phyloP scores from a whole-genome alignment of 2,329 filamentous ascomycete species.

The Diaporthe australafricana region DNA sequence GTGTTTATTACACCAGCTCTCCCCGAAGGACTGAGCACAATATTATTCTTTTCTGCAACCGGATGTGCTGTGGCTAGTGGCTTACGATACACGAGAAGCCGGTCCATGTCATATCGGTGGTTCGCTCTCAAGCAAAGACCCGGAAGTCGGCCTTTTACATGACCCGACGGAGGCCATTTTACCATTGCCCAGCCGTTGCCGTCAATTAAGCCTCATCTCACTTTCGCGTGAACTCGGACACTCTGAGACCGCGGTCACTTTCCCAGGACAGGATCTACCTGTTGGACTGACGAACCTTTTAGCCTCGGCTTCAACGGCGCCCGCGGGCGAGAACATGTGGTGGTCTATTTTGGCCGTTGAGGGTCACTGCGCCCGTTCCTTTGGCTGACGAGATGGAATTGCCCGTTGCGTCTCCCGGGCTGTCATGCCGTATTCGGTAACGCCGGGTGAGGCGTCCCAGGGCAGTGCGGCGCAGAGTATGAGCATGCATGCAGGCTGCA shows the following conservation, averaged over 20 bases:
- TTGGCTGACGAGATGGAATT: neutral
- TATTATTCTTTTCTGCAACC: too few species aligned
- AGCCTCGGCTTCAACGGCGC: neutral
- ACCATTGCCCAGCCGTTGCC: neutral
- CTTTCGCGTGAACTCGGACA: neutral
- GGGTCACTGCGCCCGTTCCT: neutral
- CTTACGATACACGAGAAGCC: neutral
- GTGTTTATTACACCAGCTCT: neutral
- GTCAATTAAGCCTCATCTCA: neutral
- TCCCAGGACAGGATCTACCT: neutral
- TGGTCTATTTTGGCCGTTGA: neutral
- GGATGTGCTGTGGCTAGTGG: neutral
- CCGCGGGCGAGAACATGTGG: neutral
- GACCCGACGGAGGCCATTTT: neutral
- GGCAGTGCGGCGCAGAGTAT: neutral
- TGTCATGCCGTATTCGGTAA: neutral
- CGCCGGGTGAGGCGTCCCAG: neutral
- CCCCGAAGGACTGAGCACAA: neutral
- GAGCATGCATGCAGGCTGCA: constrained; percentile 9
- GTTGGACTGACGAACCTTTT: neutral
- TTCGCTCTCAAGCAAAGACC: neutral
- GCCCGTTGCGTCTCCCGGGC: neutral
- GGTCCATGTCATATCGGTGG: neutral
- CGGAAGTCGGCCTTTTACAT: neutral
- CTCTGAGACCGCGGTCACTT: neutral